These are phyloP conservation scores for Paramecium biaurelia DNA, from an alignment of 73 alveolate species.

Conservation along the genomic window DNA sequence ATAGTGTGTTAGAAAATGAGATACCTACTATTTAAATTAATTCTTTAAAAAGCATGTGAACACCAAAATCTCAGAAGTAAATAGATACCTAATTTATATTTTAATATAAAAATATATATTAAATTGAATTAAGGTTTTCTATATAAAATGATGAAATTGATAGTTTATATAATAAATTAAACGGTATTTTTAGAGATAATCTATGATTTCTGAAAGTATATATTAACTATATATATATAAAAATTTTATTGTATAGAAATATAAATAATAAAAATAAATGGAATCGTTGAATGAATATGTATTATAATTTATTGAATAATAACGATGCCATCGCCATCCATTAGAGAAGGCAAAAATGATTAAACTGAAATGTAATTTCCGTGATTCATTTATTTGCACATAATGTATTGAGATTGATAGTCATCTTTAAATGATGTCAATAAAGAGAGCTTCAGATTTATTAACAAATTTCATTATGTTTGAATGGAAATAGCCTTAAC, in stretches of 20 bases:
- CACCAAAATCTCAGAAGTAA: too few relatives aligned
- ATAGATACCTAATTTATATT: too few relatives aligned
- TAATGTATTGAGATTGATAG: constrained; percentile 32
- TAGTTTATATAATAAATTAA: too few relatives aligned
- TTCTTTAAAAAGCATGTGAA: too few relatives aligned
- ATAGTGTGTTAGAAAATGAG: too few relatives aligned
- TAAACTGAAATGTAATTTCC: constrained; percentile 2
- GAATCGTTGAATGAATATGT: constrained; percentile 34
- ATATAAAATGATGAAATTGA: too few relatives aligned
- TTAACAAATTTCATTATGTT: constrained; percentile 17
- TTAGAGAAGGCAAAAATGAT: constrained; percentile 3
- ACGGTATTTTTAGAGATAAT: too few relatives aligned
- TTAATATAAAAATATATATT: too few relatives aligned
- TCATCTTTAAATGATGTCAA: not conserved
- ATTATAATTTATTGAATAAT: constrained; percentile 28
- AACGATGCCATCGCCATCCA: constrained; percentile 38
- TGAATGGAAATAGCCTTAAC: not conserved
- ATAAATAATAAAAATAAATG: not conserved
- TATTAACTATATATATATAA: not conserved
- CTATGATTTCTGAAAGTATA: too few relatives aligned
- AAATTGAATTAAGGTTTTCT: too few relatives aligned
- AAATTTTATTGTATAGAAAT: not conserved
- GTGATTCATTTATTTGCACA: constrained; percentile 12
- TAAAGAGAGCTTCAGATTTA: constrained; percentile 11
- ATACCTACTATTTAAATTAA: too few relatives aligned